Evolutionary conservation across 495 filamentous ascomycete species (phyloP).

Genomic region (Pseudevernia furfuracea): DNA sequence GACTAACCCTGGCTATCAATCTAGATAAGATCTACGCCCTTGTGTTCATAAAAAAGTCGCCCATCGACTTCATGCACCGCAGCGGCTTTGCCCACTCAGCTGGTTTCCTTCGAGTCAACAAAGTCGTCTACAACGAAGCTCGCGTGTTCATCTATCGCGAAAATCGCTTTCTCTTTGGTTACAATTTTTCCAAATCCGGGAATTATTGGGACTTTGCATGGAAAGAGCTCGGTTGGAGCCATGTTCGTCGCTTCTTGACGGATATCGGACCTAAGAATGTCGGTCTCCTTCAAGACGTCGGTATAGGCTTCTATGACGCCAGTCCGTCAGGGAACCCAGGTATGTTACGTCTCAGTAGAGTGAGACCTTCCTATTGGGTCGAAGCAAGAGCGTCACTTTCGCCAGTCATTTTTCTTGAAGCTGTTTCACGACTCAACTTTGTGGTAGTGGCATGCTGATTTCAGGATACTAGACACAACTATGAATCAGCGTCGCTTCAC

Average conservation of each 20-base stretch:
- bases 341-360: not conserved
- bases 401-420: not conserved
- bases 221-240: constrained; percentile 19
- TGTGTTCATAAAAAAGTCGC: constrained; percentile 25
- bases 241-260: constrained; percentile 19
- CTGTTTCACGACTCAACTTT: not conserved
- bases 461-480: not conserved
- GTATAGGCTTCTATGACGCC: constrained; percentile 18
- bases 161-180: constrained; percentile 32
- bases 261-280: constrained; percentile 20
- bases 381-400: not conserved
- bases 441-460: not conserved
- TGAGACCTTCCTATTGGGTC: not conserved
- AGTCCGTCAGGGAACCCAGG: constrained; percentile 16
- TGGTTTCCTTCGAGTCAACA: constrained; percentile 33
- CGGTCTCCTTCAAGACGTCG: constrained; percentile 14
- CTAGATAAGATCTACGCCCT: constrained; percentile 29
- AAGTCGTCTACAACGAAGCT: constrained; percentile 29
- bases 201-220: constrained; percentile 12
- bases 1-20: not conserved
- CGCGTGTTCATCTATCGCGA: constrained; percentile 32
- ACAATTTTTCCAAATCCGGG: constrained; percentile 14
- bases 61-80: constrained; percentile 24
- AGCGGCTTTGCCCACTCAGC: constrained; percentile 29
- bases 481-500: constrained; percentile 19